phyloP scores from a whole-genome alignment of 2,329 filamentous ascomycete species.

The Calonectria hongkongensis region DNA sequence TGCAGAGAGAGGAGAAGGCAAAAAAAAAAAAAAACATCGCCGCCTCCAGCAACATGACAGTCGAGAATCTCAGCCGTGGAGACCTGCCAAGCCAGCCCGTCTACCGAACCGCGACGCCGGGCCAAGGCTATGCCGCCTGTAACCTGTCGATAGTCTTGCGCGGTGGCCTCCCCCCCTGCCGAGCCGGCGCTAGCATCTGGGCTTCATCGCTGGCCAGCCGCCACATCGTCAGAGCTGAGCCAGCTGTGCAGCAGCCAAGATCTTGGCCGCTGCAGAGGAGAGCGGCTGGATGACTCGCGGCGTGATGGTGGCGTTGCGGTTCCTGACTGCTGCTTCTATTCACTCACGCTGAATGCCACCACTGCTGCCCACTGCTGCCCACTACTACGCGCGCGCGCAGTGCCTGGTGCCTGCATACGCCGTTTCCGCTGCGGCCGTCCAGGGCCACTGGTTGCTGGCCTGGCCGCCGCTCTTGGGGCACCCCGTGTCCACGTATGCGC shows the following conservation, averaged over 20 bases:
- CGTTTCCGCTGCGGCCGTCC: background rate
- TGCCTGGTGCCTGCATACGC: background rate
- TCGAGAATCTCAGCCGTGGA: background rate
- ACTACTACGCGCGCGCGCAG: too few species aligned
- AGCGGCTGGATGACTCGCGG: background rate
- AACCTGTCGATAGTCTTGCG: background rate
- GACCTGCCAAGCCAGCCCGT: background rate
- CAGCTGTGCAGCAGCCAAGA: background rate
- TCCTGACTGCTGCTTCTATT: background rate
- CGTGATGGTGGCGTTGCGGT: background rate
- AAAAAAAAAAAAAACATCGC: too few species aligned
- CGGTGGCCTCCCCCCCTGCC: background rate
- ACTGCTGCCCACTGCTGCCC: too few species aligned
- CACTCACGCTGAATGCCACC: too few species aligned
- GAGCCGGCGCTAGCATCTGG: background rate
- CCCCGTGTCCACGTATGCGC: slow-evolving; percentile 23
- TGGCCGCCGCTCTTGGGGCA: background rate
- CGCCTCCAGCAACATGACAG: too few species aligned
- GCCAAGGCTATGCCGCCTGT: slow-evolving; percentile 5
- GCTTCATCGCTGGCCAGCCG: background rate
- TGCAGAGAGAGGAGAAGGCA: background rate
- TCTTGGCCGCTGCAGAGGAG: background rate
- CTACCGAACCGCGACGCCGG: slow-evolving; percentile 9
- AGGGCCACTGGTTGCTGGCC: background rate
- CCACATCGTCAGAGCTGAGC: background rate